Conservation (phyloP, 139 green algal genomes). For the Coelastrella sp. region DNA sequence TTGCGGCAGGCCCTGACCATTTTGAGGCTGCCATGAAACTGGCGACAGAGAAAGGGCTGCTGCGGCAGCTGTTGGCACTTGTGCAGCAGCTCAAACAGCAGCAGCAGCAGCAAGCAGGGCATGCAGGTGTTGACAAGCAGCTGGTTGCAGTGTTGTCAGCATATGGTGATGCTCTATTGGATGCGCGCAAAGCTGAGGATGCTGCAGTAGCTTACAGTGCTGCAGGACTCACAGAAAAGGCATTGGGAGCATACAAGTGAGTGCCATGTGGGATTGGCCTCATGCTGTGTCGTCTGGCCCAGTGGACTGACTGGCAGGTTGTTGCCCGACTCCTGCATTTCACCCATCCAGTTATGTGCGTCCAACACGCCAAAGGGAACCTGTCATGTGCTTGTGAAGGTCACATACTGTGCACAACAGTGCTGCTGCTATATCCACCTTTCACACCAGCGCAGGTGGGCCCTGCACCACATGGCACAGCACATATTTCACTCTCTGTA, state of each 20-base stretch:
- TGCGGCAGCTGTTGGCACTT: conserved; percentile 80
- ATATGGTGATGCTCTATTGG: conserved; percentile 66
- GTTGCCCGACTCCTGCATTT: too few species aligned
- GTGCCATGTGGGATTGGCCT: background rate
- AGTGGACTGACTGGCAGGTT: too few species aligned
- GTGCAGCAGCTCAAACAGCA: conserved; percentile 43
- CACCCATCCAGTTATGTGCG: too few species aligned
- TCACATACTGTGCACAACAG: too few species aligned
- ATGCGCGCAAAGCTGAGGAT: conserved; percentile 69
- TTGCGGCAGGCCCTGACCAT: conserved; percentile 65
- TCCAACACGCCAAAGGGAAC: too few species aligned
- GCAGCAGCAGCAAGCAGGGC: conserved; percentile 17
- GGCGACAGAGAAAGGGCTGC: conserved; percentile 72
- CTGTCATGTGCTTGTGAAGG: too few species aligned
- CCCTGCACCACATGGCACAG: background rate
- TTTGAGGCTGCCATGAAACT: conserved; percentile 75
- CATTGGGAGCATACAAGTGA: conserved; percentile 77
- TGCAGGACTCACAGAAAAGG: conserved; percentile 60
- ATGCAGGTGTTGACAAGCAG: conserved; percentile 31
- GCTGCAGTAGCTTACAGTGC: conserved; percentile 80
- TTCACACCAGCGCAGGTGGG: background rate
- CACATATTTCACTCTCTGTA: background rate
- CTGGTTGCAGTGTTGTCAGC: conserved; percentile 51
- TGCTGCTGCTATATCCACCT: too few species aligned
- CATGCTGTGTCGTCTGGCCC: too few species aligned